These are phyloP conservation scores for Pseudogymnoascus destructans DNA, from an alignment of 2,329 filamentous ascomycete genomes.

Conservation along the genomic window DNA sequence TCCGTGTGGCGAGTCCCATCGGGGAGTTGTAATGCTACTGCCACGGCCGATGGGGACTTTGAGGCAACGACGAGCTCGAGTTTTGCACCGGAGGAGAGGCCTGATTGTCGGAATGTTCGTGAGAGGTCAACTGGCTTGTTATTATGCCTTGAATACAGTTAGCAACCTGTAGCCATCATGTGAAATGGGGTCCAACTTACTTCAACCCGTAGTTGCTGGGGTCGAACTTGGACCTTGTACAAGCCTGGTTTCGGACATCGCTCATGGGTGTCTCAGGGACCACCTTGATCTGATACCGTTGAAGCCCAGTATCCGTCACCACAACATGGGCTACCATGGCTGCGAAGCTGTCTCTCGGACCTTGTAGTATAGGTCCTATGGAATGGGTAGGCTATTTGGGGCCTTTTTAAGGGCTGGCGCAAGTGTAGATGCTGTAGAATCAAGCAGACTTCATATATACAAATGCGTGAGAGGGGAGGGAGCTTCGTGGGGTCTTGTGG, in stretches of 20 bases:
- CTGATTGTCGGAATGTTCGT: slow-evolving; percentile 68
- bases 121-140: slow-evolving; percentile 80
- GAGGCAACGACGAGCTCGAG: slow-evolving; percentile 83
- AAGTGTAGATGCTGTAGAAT: background rate
- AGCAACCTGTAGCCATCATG: slow-evolving; percentile 11
- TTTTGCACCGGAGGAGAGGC: slow-evolving; percentile 74
- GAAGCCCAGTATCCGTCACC: slow-evolving; percentile 69
- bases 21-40: slow-evolving; percentile 77
- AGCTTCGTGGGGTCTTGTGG: background rate
- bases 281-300: slow-evolving; percentile 70
- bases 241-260: slow-evolving; percentile 79
- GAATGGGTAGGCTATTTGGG: background rate
- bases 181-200: slow-evolving; percentile 33
- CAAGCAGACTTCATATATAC: background rate
- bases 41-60: slow-evolving; percentile 72
- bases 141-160: slow-evolving; percentile 45
- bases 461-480: background rate
- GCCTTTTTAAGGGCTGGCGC: background rate
- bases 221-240: slow-evolving; percentile 51
- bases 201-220: slow-evolving; percentile 69
- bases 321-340: slow-evolving; percentile 79
- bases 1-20: slow-evolving; percentile 59
- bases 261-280: slow-evolving; percentile 67
- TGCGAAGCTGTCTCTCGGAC: slow-evolving; percentile 9
- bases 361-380: background rate